Evolutionary conservation across 78 protist species (phyloP).

Genomic region (Dictyostelium purpureum): DNA sequence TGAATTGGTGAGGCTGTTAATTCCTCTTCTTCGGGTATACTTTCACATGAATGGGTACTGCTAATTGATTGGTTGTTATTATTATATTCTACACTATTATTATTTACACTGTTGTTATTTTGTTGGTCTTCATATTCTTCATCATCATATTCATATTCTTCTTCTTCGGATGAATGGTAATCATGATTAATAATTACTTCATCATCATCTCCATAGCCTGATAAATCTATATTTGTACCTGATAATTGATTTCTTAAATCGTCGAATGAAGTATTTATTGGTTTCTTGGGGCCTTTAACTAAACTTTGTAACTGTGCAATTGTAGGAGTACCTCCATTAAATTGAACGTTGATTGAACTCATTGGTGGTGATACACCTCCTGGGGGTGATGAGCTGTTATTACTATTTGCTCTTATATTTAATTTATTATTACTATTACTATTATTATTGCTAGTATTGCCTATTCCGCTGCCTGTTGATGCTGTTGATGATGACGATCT

Average conservation of each 20-base stretch:
- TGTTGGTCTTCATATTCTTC: neutral
- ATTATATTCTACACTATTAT: neutral
- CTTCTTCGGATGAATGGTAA: conserved; percentile 7
- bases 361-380: neutral
- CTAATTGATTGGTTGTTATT: neutral
- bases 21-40: conserved; percentile 49
- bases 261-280: neutral
- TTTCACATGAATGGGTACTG: conserved; percentile 2
- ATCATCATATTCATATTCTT: neutral
- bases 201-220: conserved; percentile 11
- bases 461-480: neutral
- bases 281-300: neutral
- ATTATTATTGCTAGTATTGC: too few relatives aligned
- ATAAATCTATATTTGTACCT: conserved; percentile 9
- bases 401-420: too few relatives aligned
- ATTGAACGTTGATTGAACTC: neutral
- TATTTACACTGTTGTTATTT: neutral
- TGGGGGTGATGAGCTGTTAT: neutral
- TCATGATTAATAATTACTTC: conserved; percentile 51
- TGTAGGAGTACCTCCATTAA: neutral
- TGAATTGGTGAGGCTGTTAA: conserved; percentile 12
- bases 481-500: neutral
- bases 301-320: conserved; percentile 8
- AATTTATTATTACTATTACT: too few relatives aligned
- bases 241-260: conserved; percentile 6